Conservation (phyloP, 139 green algal genomes). For the Haematococcus sp. region DNA sequence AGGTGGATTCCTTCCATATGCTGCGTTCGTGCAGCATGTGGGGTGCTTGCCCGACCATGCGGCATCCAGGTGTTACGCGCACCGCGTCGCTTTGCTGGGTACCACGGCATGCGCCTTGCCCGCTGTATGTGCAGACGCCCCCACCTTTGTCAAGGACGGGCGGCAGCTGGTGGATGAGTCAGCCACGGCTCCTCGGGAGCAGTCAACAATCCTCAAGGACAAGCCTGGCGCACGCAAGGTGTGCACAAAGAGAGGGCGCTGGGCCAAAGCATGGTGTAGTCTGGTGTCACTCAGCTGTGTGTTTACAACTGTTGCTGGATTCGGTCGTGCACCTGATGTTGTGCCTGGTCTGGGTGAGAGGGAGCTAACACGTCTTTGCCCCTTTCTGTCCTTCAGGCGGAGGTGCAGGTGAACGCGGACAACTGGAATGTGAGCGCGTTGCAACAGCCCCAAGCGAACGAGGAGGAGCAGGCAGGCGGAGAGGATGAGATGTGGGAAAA, state of each 20-base stretch:
- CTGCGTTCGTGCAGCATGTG: no score
- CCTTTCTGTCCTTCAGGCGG: conserved; percentile 5
- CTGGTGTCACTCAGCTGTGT: no score
- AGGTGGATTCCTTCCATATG: no score
- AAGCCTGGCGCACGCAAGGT: conserved; percentile 19
- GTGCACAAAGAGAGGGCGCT: no score
- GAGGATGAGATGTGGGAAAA: conserved; percentile 30
- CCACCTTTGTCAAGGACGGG: conserved; percentile 1
- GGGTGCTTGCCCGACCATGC: no score
- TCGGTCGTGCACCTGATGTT: no score
- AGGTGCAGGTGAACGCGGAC: conserved; percentile 22
- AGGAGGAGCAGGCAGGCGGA: background rate
- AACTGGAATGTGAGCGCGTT: conserved; percentile 22
- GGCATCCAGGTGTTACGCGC: no score
- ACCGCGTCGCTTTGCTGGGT: background rate
- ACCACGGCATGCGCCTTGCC: background rate
- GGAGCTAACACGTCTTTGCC: background rate
- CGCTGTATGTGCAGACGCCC: background rate
- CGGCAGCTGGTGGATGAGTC: conserved; percentile 24
- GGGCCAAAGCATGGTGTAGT: no score
- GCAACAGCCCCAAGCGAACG: background rate
- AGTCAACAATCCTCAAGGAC: conserved; percentile 24
- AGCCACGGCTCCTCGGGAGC: conserved; percentile 9
- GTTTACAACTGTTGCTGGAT: no score
- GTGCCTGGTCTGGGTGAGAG: background rate